These are phyloP conservation scores for Pleurotus tuoliensis DNA, from an alignment of 768 basidiomycete genomes.

Conservation along the genomic window DNA sequence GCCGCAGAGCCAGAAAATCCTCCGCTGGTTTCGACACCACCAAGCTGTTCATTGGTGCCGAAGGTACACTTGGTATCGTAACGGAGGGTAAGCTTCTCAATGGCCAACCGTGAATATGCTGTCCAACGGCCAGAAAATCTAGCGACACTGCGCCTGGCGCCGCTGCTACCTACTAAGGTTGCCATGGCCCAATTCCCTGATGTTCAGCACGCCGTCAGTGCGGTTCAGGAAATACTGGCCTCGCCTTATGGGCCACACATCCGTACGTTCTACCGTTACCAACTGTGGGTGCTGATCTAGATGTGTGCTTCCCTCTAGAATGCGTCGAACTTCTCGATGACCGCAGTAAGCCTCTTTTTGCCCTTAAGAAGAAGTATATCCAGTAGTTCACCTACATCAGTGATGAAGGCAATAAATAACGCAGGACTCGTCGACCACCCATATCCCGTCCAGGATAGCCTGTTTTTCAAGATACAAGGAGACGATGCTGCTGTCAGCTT, in stretches of 20 bases:
- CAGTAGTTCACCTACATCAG: constrained; percentile 24
- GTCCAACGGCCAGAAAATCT: neutral
- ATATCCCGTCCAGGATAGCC: constrained; percentile 70
- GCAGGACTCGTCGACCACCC: constrained; percentile 56
- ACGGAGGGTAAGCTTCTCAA: constrained; percentile 58
- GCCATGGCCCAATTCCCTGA: constrained; percentile 85
- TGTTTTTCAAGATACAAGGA: constrained; percentile 93
- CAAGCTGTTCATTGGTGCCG: constrained; percentile 83
- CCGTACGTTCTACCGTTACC: constrained; percentile 42
- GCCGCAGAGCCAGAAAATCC: constrained; percentile 73
- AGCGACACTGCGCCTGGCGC: constrained; percentile 83
- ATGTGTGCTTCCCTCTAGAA: constrained; percentile 38
- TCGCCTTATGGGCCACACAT: constrained; percentile 66
- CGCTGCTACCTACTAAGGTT: constrained; percentile 77
- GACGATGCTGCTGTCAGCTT: constrained; percentile 53
- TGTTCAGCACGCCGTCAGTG: constrained; percentile 72
- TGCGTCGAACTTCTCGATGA: constrained; percentile 88
- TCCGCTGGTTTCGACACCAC: constrained; percentile 86
- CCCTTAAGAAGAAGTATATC: neutral
- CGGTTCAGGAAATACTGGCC: constrained; percentile 78
- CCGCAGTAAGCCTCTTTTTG: constrained; percentile 38
- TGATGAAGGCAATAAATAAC: constrained; percentile 75
- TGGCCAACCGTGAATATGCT: no score
- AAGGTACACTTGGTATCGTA: constrained; percentile 79
- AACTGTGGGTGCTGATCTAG: neutral